Evolutionary conservation across 306 rosid species (phyloP).

Genomic region (Cyamopsis tetragonoloba): DNA sequence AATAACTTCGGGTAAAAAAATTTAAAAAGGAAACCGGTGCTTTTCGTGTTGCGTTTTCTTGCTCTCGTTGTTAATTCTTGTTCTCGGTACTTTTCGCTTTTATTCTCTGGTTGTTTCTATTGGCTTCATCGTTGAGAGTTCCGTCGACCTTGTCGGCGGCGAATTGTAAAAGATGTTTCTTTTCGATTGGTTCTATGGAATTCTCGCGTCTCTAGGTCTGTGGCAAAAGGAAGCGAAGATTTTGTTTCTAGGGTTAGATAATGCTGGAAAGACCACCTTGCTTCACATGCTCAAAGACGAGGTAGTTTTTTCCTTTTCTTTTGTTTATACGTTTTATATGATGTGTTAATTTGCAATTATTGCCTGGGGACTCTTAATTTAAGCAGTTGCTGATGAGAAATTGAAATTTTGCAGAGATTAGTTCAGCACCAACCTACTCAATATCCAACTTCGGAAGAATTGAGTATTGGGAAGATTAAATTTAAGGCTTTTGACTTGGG

Average conservation of each 20-base stretch:
- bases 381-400: neutral
- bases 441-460: conserved; percentile 77
- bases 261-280: conserved; percentile 84
- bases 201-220: conserved; percentile 67
- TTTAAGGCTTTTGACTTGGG: conserved; percentile 92
- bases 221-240: conserved; percentile 90
- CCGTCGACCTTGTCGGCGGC: neutral
- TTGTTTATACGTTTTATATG: neutral
- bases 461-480: conserved; percentile 73
- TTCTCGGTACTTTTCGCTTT: neutral
- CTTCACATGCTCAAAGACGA: conserved; percentile 90
- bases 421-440: conserved; percentile 90
- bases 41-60: conserved; percentile 16
- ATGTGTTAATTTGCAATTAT: neutral
- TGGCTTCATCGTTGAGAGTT: neutral
- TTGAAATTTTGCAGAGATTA: conserved; percentile 48
- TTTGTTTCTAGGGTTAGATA: conserved; percentile 82
- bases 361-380: neutral
- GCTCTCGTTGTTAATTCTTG: conserved; percentile 3
- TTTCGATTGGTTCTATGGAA: conserved; percentile 80
- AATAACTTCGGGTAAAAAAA: neutral
- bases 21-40: neutral
- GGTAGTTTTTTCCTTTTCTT: conserved; percentile 33
- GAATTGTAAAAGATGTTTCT: conserved; percentile 47
- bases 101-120: neutral